phyloP scores from a whole-genome alignment of 495 filamentous ascomycete species.

The Amorphotheca resinae region DNA sequence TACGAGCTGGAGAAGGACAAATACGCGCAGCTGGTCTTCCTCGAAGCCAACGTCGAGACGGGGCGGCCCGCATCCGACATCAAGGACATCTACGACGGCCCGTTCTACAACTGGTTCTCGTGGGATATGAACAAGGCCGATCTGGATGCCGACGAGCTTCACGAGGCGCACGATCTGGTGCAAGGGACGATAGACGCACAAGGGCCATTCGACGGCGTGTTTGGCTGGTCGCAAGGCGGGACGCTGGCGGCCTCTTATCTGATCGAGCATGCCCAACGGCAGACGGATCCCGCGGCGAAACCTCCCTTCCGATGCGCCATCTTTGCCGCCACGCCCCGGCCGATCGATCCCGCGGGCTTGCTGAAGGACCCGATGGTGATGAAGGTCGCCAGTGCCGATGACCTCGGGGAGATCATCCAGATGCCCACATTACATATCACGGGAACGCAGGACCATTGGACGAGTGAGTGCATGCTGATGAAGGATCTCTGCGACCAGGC shows the following conservation, averaged over 20 bases:
- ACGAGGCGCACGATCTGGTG: background rate
- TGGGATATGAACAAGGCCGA: background rate
- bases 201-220: conserved; percentile 14
- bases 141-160: background rate
- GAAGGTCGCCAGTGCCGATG: no score
- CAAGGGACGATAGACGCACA: conserved; percentile 1
- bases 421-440: no score
- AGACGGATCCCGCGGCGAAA: background rate
- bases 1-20: background rate
- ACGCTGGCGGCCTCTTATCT: conserved; percentile 2
- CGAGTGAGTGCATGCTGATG: no score
- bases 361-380: no score
- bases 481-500: no score
- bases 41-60: background rate
- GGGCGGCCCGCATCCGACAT: no score
- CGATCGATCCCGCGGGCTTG: no score
- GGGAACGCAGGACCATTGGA: no score
- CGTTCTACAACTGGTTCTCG: background rate
- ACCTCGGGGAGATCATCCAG: no score
- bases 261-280: conserved; percentile 2
- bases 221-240: conserved; percentile 10
- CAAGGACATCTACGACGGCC: no score
- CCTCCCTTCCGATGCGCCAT: conserved; percentile 8
- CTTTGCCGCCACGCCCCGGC: conserved; percentile 1
- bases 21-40: background rate